These are phyloP conservation scores for Xerocomellus dryophilus DNA, from an alignment of 768 basidiomycete genomes.

Conservation along the genomic window DNA sequence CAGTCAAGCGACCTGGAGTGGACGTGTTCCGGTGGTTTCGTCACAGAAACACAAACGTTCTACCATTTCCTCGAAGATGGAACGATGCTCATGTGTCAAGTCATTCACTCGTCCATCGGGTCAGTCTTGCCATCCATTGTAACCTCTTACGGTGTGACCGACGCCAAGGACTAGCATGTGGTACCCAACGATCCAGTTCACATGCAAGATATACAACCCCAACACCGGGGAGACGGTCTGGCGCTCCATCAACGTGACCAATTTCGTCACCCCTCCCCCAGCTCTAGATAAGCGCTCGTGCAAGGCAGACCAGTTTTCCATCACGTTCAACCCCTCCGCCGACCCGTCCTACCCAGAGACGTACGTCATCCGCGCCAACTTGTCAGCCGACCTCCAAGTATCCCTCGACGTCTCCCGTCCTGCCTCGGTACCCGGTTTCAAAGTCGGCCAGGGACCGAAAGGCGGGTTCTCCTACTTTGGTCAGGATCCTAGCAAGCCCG, in stretches of 20 bases:
- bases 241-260: slow-evolving; percentile 83
- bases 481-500: slow-evolving; percentile 58
- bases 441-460: slow-evolving; percentile 81
- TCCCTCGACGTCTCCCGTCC: slow-evolving; percentile 72
- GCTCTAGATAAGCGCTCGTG: slow-evolving; percentile 80
- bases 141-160: slow-evolving; percentile 3
- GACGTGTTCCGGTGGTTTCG: slow-evolving; percentile 79
- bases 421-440: slow-evolving; percentile 77
- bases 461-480: slow-evolving; percentile 93
- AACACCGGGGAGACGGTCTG: slow-evolving; percentile 70
- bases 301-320: slow-evolving; percentile 82
- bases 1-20: slow-evolving; percentile 75
- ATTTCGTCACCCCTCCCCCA: slow-evolving; percentile 74
- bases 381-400: slow-evolving; percentile 76
- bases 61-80: slow-evolving; percentile 85
- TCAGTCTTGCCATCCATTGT: slow-evolving; percentile 40
- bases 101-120: slow-evolving; percentile 90
- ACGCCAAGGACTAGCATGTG: slow-evolving; percentile 58
- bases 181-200: slow-evolving; percentile 94
- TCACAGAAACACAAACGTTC: slow-evolving; percentile 86
- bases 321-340: slow-evolving; percentile 58
- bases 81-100: slow-evolving; percentile 71
- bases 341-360: slow-evolving; percentile 65
- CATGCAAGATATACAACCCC: slow-evolving; percentile 83
- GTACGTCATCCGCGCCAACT: slow-evolving; percentile 77